These are phyloP conservation scores for Pleurozium schreberi DNA, from an alignment of 225 moss, liverwort and hornwort species.

Conservation along the genomic window DNA sequence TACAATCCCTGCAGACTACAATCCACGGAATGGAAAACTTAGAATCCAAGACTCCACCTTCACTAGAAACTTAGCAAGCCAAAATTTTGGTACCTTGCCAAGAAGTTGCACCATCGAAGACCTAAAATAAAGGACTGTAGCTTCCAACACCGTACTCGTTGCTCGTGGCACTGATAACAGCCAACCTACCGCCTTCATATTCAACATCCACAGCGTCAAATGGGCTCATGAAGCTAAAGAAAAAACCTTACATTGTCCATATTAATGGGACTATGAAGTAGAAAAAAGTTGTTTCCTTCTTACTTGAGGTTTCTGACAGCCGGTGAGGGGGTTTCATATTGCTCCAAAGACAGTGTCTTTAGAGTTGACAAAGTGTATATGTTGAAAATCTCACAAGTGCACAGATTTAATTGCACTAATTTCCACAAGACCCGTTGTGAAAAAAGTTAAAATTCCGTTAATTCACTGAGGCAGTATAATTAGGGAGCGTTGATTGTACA, in stretches of 20 bases:
- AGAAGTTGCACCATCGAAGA: constrained; percentile 84
- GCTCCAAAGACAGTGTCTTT: too few relatives aligned
- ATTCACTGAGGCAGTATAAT: too few relatives aligned
- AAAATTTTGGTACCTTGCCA: constrained; percentile 50
- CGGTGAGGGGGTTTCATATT: too few relatives aligned
- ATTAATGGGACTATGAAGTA: too few relatives aligned
- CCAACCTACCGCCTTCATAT: constrained; percentile 76
- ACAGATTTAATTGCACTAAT: too few relatives aligned
- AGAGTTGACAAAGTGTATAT: neutral
- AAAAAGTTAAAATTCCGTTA: too few relatives aligned
- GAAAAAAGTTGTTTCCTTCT: too few relatives aligned
- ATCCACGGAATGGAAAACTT: neutral
- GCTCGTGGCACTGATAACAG: constrained; percentile 82
- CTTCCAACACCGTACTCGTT: constrained; percentile 81
- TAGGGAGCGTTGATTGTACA: neutral
- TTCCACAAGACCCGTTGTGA: neutral
- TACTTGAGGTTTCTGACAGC: too few relatives aligned
- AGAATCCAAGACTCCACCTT: neutral
- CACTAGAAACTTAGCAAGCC: neutral
- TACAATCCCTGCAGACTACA: too few relatives aligned
- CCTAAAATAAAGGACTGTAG: constrained; percentile 75
- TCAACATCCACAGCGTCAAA: constrained; percentile 1
- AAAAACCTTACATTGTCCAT: neutral
- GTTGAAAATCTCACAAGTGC: neutral
- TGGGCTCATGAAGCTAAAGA: neutral